Percentiles rank a stretch among this genome's conserved stretches.
Evolutionary conservation across 805 yeast species (phyloP).

Genomic region (Metschnikowia sp.): DNA sequence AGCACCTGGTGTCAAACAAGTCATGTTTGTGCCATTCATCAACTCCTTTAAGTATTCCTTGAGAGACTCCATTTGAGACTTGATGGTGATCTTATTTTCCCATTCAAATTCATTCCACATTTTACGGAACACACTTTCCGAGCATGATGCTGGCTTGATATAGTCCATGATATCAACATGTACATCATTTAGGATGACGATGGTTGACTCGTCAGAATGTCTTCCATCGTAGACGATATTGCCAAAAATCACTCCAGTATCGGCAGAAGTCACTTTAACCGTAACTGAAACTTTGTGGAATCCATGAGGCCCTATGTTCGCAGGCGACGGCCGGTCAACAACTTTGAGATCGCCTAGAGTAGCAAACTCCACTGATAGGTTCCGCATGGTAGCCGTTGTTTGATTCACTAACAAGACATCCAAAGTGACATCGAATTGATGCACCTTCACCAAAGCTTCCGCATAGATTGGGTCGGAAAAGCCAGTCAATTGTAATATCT

Average conservation of each 20-base stretch:
- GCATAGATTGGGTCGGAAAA: conserved; percentile 97
- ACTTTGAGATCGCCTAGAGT: conserved; percentile 95
- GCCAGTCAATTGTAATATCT: conserved; percentile 93
- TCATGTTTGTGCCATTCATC: conserved; percentile 86
- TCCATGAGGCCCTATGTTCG: conserved; percentile 95
- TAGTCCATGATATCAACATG: conserved; percentile 97
- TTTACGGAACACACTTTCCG: conserved; percentile 85
- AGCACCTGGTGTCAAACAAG: conserved; percentile 88
- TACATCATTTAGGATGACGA: conserved; percentile 89
- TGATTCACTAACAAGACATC: conserved; percentile 94
- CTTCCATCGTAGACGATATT: conserved; percentile 95
- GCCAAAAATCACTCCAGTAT: conserved; percentile 97
- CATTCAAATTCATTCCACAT: conserved; percentile 99
- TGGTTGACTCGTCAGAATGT: conserved; percentile 83
- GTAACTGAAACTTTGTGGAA: conserved; percentile 88
- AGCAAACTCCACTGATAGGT: conserved; percentile 90
- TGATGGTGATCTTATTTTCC: conserved; percentile 95
- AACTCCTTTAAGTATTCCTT: conserved; percentile 76
- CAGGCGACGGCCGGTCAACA: conserved; percentile 84
- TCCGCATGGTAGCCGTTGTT: conserved; percentile 85
- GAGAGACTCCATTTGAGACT: conserved; percentile 61
- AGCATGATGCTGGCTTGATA: conserved; percentile 89
- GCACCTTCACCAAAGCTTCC: conserved; percentile 94
- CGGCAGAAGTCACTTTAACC: conserved; percentile 92
- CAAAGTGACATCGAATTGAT: conserved; percentile 91